Evolutionary conservation across 495 filamentous ascomycete genomes (phyloP), one percentile per base, ranked within the genome.

Genomic region (Lasiosphaeriaceae sp.): DNA sequence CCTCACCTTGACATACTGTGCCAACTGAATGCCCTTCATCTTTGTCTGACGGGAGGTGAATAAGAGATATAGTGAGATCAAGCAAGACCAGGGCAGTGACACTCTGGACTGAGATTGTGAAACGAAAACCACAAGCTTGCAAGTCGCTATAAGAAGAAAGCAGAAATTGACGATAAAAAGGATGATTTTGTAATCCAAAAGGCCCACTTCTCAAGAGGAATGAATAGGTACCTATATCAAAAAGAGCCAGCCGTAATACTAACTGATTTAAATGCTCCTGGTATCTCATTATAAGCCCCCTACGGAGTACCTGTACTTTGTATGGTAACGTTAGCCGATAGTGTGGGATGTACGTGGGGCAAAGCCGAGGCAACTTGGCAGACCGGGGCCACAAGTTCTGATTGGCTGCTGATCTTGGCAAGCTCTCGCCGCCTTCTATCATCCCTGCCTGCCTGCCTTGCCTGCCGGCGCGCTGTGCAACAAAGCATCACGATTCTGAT

Each of bases 1-100:
- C 3, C 56, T 54, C 48, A 61, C 91, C 78, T 90, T 87, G 73
- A 96, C 89, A 65, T 95, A 96, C 77, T 89, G 72, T 61, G 77
- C 82, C 52, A 97, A 63, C 73, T 96, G 89, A 57, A 97, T 90
- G 58, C 84, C 92, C 60, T 84, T 85, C 92, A 97, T 97, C 11
- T 47, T 68, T 56, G 24, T 17, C 8, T 31, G 26, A 52, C 8
- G 21, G 21, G 22, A 19, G 23, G 23, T 17, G n/a, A 49, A 19
- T 20, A 49, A 49, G 22, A 49, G 5, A 2, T 49, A 17, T 19
- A 12, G 17, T 34, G 23, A 17, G 12, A 12, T 2, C 16, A 16
- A 17, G 39, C n/a, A 16, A 11, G 39, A 43, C 3, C 14, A 37
- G 39, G 14, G 7, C n/a, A 5, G 14, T 43, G 4, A 43, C 39